Conservation (phyloP, 2,329 filamentous ascomycete species). For the Laburnicola sp. region DNA sequence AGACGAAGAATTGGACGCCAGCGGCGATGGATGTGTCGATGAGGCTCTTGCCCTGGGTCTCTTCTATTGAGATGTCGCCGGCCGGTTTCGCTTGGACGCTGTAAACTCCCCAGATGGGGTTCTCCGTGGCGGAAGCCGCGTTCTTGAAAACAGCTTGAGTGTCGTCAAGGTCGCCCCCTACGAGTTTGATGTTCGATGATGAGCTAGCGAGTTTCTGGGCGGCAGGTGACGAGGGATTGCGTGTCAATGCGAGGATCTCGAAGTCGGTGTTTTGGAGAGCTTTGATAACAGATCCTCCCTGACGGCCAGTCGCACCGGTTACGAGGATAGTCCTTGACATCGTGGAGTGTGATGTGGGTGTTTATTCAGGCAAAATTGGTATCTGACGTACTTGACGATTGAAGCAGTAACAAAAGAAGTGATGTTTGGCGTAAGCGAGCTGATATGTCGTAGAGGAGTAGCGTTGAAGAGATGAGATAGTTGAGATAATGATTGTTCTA, state of each 20-base stretch:
- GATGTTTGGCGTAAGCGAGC: too few species aligned
- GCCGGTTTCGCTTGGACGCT: slow-evolving; percentile 40
- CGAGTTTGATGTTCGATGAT: slow-evolving; percentile 53
- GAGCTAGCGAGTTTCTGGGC: slow-evolving; percentile 52
- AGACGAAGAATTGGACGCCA: slow-evolving; percentile 42
- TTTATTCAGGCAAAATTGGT: not conserved
- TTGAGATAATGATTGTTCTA: not conserved
- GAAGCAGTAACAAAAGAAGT: too few species aligned
- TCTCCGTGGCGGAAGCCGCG: slow-evolving; percentile 36
- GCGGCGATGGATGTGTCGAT: slow-evolving; percentile 34
- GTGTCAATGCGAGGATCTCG: slow-evolving; percentile 60
- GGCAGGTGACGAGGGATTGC: slow-evolving; percentile 51
- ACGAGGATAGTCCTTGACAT: slow-evolving; percentile 45
- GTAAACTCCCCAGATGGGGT: slow-evolving; percentile 34
- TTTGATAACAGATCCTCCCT: slow-evolving; percentile 46
- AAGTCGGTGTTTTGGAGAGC: slow-evolving; percentile 43
- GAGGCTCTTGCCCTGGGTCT: slow-evolving; percentile 39
- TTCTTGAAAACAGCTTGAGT: slow-evolving; percentile 53
- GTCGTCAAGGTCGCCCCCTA: slow-evolving; percentile 59
- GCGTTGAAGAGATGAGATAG: not conserved
- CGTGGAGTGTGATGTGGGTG: not conserved
- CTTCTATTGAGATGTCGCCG: slow-evolving; percentile 29
- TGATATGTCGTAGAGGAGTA: not conserved
- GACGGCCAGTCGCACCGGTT: slow-evolving; percentile 49
- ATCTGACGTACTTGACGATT: too few species aligned